A percentile compares a stretch with the other conserved stretches of the same genome.
phyloP scores from a whole-genome alignment of 2,329 filamentous ascomycete genomes.

The Colletotrichum destructivum region DNA sequence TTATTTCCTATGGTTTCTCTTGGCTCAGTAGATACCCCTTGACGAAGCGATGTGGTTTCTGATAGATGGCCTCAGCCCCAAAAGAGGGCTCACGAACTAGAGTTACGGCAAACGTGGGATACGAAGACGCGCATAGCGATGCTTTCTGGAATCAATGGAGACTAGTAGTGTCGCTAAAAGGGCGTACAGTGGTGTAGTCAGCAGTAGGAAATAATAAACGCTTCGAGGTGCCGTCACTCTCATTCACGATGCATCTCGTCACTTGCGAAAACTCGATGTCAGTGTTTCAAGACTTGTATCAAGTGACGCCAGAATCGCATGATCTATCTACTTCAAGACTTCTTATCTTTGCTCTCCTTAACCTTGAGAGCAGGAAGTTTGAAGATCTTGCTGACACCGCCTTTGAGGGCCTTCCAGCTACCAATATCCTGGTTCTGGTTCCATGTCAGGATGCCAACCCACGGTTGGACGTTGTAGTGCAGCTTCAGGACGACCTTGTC shows the following conservation, averaged over 20 bases:
- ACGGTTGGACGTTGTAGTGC: slow-evolving; percentile 98
- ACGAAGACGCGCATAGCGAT: background rate
- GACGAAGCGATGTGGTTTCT: slow-evolving; percentile 31
- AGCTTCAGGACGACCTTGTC: slow-evolving; percentile 83
- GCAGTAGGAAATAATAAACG: background rate
- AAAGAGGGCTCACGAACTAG: slow-evolving; percentile 6
- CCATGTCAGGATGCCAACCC: slow-evolving; percentile 93
- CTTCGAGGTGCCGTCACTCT: too few relatives aligned
- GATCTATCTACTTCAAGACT: slow-evolving; percentile 11
- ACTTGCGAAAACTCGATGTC: background rate
- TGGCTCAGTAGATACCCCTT: slow-evolving; percentile 32
- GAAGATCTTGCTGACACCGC: slow-evolving; percentile 77
- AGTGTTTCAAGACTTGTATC: background rate
- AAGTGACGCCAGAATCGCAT: background rate
- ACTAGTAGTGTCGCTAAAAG: background rate
- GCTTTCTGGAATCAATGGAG: background rate
- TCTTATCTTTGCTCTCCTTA: slow-evolving; percentile 66
- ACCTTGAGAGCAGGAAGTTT: slow-evolving; percentile 76
- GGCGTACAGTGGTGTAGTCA: background rate
- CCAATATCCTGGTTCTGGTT: slow-evolving; percentile 71
- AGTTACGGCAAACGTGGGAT: slow-evolving; percentile 8
- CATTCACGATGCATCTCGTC: background rate
- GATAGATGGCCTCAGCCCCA: slow-evolving; percentile 24
- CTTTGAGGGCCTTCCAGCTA: slow-evolving; percentile 76
- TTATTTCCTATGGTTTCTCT: background rate